Conservation (phyloP, 2,329 filamentous ascomycete genomes). For the Rutstroemia sydowiana region DNA sequence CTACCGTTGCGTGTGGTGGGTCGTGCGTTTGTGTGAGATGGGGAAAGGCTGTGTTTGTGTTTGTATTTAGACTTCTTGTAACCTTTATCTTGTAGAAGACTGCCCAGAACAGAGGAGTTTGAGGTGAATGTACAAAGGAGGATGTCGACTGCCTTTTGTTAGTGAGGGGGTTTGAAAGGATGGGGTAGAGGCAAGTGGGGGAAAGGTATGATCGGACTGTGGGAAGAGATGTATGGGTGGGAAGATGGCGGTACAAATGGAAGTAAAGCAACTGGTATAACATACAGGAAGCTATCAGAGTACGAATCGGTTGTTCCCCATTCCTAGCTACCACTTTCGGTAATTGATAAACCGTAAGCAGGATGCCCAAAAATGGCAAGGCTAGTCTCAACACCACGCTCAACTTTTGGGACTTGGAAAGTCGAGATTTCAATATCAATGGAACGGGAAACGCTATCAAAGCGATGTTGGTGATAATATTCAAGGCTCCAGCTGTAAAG, state of each 20-base stretch:
- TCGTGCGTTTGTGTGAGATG: background rate
- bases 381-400: conserved; percentile 2
- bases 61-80: conserved; percentile 80
- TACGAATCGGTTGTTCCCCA: conserved; percentile 76
- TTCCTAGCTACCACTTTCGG: conserved; percentile 60
- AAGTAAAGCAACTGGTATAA: background rate
- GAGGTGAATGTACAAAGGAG: conserved; percentile 78
- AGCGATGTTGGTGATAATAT: conserved; percentile 79
- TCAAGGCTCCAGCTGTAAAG: conserved; percentile 76
- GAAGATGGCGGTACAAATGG: background rate
- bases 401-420: conserved; percentile 40
- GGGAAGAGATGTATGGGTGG: background rate
- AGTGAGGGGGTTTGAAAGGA: background rate
- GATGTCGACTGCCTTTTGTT: conserved; percentile 54
- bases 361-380: conserved; percentile 65
- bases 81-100: conserved; percentile 82
- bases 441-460: conserved; percentile 83
- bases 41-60: background rate
- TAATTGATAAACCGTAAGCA: conserved; percentile 70
- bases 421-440: conserved; percentile 70
- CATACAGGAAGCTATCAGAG: conserved; percentile 64
- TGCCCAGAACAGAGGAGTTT: conserved; percentile 85
- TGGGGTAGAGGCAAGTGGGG: background rate
- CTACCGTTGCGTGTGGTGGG: background rate
- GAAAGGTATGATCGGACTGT: too few relatives aligned